Conservation (phyloP, 257 asterid genomes). For the Solanum neorickii region DNA sequence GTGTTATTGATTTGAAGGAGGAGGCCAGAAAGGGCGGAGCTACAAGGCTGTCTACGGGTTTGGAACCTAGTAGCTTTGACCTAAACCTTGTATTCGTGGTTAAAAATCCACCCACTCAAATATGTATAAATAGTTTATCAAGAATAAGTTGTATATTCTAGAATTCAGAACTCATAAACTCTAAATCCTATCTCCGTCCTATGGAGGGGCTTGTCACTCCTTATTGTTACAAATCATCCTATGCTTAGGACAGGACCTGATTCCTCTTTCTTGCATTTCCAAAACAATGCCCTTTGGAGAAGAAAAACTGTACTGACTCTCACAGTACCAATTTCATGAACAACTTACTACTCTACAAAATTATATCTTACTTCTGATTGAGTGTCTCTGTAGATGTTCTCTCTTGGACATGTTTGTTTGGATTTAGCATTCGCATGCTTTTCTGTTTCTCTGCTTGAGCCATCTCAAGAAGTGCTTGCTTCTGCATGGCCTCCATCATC, state of each 20-base stretch:
- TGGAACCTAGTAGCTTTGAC: neutral
- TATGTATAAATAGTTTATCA: neutral
- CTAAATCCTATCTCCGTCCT: neutral
- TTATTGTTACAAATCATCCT: neutral
- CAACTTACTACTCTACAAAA: neutral
- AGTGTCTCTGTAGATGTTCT: slow-evolving; percentile 5
- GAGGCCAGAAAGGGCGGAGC: neutral
- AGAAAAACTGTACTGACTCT: neutral
- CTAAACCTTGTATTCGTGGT: neutral
- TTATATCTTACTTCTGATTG: slow-evolving; percentile 23
- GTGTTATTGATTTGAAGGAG: neutral
- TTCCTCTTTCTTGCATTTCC: neutral
- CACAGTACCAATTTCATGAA: neutral
- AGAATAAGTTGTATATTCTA: neutral
- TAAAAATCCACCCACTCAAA: neutral
- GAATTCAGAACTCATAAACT: neutral
- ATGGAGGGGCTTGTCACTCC: neutral
- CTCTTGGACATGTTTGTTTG: slow-evolving; percentile 21
- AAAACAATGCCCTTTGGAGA: neutral
- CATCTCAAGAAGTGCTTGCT: slow-evolving; percentile 51
- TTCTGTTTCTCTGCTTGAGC: slow-evolving; percentile 42
- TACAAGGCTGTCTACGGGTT: neutral
- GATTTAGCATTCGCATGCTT: slow-evolving; percentile 13
- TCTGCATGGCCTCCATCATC: slow-evolving; percentile 57
- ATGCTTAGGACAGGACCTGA: neutral